Conservation (phyloP, 768 basidiomycete genomes). For the Leccinum barrowsii region DNA sequence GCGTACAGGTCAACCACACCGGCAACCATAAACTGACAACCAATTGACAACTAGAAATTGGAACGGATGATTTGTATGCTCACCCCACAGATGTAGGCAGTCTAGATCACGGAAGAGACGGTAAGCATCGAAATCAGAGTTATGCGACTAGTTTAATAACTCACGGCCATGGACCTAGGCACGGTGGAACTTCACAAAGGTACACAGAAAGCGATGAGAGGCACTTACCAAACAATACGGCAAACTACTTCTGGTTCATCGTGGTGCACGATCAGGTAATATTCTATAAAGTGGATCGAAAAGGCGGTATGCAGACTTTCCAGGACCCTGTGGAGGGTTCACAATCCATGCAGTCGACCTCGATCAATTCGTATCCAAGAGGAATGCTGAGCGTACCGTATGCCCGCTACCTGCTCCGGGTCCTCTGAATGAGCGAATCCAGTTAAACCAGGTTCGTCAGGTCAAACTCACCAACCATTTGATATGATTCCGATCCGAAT, state of each 20-base stretch:
- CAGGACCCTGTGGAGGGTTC: constrained; percentile 5
- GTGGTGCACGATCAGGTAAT: constrained; percentile 16
- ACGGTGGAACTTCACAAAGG: neutral
- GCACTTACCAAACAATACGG: constrained; percentile 10
- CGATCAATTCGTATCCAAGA: neutral
- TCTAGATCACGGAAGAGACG: neutral
- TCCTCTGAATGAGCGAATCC: neutral
- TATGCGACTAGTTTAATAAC: neutral
- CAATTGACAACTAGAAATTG: neutral
- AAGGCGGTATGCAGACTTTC: constrained; percentile 14
- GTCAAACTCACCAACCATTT: constrained; percentile 15
- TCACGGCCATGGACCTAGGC: constrained; percentile 11
- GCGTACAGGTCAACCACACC: constrained; percentile 5
- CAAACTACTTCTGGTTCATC: neutral
- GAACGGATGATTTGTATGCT: neutral
- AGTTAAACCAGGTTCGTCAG: neutral
- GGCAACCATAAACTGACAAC: neutral
- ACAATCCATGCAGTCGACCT: too few species aligned
- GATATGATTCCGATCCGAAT: constrained; percentile 4
- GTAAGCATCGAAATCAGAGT: neutral
- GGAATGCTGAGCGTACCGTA: constrained; percentile 8
- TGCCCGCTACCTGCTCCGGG: constrained; percentile 3
- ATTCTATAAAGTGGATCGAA: constrained; percentile 12
- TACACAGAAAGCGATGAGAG: neutral
- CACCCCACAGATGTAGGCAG: constrained; percentile 7